Percentiles rank a stretch among this genome's conserved stretches.
Evolutionary conservation across 352 stramenopile genomes (phyloP).

Genomic region (Globisporangium paroecandrum): DNA sequence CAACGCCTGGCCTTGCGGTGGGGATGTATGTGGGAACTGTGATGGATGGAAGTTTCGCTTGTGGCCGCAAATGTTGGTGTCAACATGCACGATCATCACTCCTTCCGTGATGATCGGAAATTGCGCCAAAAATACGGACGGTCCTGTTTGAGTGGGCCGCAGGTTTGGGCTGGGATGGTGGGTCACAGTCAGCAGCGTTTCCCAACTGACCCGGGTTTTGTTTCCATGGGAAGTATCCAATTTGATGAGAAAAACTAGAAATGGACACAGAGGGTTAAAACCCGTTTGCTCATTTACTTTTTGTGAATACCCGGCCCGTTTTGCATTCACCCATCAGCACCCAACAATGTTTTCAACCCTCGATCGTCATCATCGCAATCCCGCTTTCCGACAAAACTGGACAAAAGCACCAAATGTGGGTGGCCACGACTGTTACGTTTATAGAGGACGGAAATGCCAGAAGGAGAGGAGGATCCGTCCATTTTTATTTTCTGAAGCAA

Average conservation of each 20-base stretch:
- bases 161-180: background rate
- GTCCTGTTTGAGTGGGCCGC: constrained; percentile 1
- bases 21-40: background rate
- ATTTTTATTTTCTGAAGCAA: background rate
- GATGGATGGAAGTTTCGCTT: constrained; percentile 1
- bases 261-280: background rate
- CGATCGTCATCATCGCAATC: constrained; percentile 8
- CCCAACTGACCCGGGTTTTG: background rate
- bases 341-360: background rate
- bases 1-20: background rate
- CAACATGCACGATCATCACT: constrained; percentile 11
- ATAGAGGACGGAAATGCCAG: background rate
- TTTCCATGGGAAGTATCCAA: background rate
- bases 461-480: background rate
- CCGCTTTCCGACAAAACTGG: background rate
- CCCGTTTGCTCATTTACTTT: no score
- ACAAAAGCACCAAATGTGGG: background rate
- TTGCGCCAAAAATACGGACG: constrained; percentile 6
- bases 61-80: constrained; percentile 4
- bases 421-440: background rate
- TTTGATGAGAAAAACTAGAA: background rate
- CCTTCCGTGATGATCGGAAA: background rate
- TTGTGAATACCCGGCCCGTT: background rate
- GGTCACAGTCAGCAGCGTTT: background rate
- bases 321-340: constrained; percentile 6